A percentile compares a stretch with the other conserved stretches of the same genome.
These are phyloP conservation scores for Apiotrichum gracile DNA, from an alignment of 1,284 basidiomycete genomes.

Conservation along the genomic window DNA sequence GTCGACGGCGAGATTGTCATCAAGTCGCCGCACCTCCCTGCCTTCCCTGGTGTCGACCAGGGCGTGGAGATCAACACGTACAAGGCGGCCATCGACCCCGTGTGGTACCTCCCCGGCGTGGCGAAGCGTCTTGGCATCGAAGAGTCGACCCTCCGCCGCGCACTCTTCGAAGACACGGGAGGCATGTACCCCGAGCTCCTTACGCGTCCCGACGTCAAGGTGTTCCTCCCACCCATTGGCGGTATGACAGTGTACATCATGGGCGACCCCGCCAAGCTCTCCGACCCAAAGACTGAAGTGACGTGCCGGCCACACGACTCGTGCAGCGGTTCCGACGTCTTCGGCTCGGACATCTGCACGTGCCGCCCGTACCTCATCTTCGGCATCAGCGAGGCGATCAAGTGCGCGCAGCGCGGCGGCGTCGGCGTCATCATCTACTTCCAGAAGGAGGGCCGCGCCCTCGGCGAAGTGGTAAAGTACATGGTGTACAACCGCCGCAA, in stretches of 20 bases:
- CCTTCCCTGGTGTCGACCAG: constrained; percentile 55
- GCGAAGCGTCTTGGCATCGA: constrained; percentile 82
- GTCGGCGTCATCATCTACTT: constrained; percentile 92
- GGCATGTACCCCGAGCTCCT: constrained; percentile 96
- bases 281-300: constrained; percentile 74
- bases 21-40: constrained; percentile 47
- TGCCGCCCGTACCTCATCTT: constrained; percentile 86
- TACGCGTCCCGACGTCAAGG: constrained; percentile 88
- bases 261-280: constrained; percentile 71
- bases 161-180: constrained; percentile 75
- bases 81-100: constrained; percentile 75
- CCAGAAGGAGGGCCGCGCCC: constrained; percentile 75
- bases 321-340: constrained; percentile 57
- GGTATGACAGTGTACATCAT: constrained; percentile 91
- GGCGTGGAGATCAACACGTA: constrained; percentile 72
- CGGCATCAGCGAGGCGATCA: constrained; percentile 89
- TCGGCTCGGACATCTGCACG: constrained; percentile 78
- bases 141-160: constrained; percentile 74
- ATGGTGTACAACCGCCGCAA: constrained; percentile 94
- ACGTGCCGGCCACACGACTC: constrained; percentile 92
- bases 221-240: constrained; percentile 92
- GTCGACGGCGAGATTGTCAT: constrained; percentile 81
- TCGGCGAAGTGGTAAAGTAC: constrained; percentile 73
- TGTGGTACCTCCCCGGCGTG: constrained; percentile 93
- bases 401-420: constrained; percentile 76